Conservation (phyloP, 768 basidiomycete genomes). For the Termitomyces sp. region DNA sequence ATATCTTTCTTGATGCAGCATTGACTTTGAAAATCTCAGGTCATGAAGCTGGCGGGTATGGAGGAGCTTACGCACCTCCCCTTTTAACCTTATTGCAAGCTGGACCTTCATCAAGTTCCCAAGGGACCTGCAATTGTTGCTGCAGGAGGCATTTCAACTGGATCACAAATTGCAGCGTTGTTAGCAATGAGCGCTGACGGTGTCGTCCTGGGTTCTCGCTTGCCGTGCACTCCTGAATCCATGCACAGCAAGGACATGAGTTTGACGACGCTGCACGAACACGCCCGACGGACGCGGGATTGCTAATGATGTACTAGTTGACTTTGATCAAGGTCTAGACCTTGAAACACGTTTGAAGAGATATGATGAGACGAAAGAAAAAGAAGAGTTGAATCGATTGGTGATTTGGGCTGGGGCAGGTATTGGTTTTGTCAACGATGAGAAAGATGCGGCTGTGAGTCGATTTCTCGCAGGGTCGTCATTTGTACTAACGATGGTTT, state of each 20-base stretch:
- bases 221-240: slow-evolving; percentile 51
- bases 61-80: slow-evolving; percentile 39
- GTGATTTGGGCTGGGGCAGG: slow-evolving; percentile 43
- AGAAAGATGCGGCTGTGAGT: slow-evolving; percentile 24
- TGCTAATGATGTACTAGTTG: slow-evolving; percentile 30
- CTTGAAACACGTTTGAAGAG: slow-evolving; percentile 25
- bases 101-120: slow-evolving; percentile 34
- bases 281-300: slow-evolving; percentile 43
- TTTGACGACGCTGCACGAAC: slow-evolving; percentile 40
- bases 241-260: slow-evolving; percentile 17
- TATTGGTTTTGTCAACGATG: slow-evolving; percentile 31
- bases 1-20: too few relatives aligned
- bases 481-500: too few relatives aligned
- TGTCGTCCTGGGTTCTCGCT: slow-evolving; percentile 54
- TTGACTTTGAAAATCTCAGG: too few relatives aligned
- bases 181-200: slow-evolving; percentile 53
- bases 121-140: slow-evolving; percentile 46
- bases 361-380: slow-evolving; percentile 24
- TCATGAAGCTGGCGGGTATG: too few relatives aligned
- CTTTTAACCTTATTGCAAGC: slow-evolving; percentile 45
- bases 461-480: neutral
- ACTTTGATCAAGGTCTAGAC: slow-evolving; percentile 25
- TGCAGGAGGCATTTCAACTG: slow-evolving; percentile 56
- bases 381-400: slow-evolving; percentile 24
- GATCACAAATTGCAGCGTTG: slow-evolving; percentile 45